Conservation (phyloP, 2,329 filamentous ascomycete genomes). For the Chaetomium sp. region DNA sequence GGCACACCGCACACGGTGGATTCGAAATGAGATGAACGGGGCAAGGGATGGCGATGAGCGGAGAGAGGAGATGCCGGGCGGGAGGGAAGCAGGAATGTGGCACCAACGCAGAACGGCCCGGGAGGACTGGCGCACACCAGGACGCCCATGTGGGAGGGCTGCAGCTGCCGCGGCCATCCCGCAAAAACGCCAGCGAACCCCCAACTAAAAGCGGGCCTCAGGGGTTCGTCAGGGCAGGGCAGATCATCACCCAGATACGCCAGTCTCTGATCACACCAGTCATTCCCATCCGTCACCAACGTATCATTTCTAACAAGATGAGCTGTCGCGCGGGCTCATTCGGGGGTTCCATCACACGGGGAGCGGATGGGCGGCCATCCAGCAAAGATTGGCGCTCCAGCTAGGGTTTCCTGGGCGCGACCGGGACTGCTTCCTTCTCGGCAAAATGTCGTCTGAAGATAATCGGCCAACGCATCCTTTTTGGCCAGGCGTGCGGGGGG, state of each 20-base stretch:
- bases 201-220: constrained; percentile 20
- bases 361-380: no score
- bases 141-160: constrained; percentile 22
- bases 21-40: not conserved
- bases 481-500: not conserved
- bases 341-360: not conserved
- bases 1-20: not conserved
- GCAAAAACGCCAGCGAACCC: not conserved
- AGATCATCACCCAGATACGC: not conserved
- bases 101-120: not conserved
- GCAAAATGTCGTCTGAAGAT: not conserved
- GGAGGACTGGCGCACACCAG: not conserved
- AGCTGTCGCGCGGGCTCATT: no score
- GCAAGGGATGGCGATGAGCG: not conserved
- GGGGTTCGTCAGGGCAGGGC: constrained; percentile 5
- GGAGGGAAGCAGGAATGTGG: constrained; percentile 3
- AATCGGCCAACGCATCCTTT: not conserved
- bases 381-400: not conserved
- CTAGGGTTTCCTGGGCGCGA: not conserved
- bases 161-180: constrained; percentile 11
- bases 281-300: not conserved
- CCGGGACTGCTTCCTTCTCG: not conserved
- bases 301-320: not conserved
- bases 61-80: not conserved
- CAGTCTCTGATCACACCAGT: not conserved